phyloP scores from a whole-genome alignment of 768 basidiomycete species.

The Wakefieldia striispora region DNA sequence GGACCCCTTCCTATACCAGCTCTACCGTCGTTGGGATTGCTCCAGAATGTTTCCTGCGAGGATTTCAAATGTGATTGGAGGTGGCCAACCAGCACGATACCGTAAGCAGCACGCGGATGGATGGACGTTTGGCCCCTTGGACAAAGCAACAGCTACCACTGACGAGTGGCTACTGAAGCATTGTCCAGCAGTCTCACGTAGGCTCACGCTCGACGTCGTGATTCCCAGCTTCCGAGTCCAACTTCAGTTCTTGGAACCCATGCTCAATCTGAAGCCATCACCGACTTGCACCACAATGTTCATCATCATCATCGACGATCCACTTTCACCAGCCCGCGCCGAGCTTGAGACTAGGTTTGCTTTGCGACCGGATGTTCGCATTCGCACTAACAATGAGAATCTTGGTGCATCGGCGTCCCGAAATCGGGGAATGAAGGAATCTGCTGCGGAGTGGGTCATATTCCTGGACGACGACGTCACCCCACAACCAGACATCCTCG shows the following conservation, averaged over 20 bases:
- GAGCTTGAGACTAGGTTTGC: conserved; percentile 41
- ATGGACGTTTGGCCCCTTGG: conserved; percentile 51
- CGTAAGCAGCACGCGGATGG: conserved; percentile 39
- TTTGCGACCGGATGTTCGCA: conserved; percentile 50
- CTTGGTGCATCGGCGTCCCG: conserved; percentile 53
- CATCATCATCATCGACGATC: conserved; percentile 58
- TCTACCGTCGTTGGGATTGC: conserved; percentile 58
- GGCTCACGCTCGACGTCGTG: conserved; percentile 52
- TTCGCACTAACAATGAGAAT: conserved; percentile 48
- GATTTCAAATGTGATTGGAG: conserved; percentile 18
- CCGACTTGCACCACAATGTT: conserved; percentile 48
- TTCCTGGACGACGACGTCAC: conserved; percentile 63
- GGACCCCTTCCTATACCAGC: conserved; percentile 56
- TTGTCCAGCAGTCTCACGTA: conserved; percentile 25
- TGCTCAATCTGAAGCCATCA: conserved; percentile 43
- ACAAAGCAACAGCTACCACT: conserved; percentile 37
- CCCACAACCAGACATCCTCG: conserved; percentile 41
- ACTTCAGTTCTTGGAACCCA: conserved; percentile 39
- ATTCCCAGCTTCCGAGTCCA: conserved; percentile 59
- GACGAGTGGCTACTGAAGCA: conserved; percentile 37
- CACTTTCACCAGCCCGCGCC: conserved; percentile 37
- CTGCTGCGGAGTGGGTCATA: conserved; percentile 53
- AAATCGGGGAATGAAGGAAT: conserved; percentile 54
- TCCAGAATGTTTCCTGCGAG: too few species aligned
- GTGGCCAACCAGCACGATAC: conserved; percentile 45